Conservation (phyloP, 306 rosid species). For the Lathyrus aphaca region DNA sequence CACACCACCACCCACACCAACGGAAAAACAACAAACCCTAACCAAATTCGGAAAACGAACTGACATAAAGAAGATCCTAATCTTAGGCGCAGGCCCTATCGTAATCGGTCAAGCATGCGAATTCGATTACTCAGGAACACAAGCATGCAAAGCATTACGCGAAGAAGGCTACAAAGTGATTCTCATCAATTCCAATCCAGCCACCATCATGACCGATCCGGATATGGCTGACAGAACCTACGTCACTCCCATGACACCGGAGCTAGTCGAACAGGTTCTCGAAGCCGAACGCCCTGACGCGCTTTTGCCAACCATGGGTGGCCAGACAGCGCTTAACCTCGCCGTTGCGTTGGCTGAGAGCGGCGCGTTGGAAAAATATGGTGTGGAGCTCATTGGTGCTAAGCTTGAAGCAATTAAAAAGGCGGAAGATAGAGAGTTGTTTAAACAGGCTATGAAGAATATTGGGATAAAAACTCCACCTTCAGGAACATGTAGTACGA, state of each 20-base stretch:
- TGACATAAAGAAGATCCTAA: constrained; percentile 87
- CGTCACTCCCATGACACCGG: constrained; percentile 91
- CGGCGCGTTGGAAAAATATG: constrained; percentile 72
- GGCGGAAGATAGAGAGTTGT: constrained; percentile 88
- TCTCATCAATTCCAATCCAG: constrained; percentile 90
- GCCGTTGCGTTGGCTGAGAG: constrained; percentile 83
- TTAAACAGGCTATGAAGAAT: constrained; percentile 85
- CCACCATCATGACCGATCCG: constrained; percentile 98
- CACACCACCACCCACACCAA: not conserved
- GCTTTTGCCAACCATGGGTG: constrained; percentile 93
- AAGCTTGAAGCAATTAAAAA: constrained; percentile 91
- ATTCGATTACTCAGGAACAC: constrained; percentile 95
- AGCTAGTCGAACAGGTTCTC: constrained; percentile 78
- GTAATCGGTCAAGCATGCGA: constrained; percentile 97
- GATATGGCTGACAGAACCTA: constrained; percentile 81
- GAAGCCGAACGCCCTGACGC: constrained; percentile 91
- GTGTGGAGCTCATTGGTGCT: constrained; percentile 87
- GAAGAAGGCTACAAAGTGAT: constrained; percentile 90
- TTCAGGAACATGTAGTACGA: constrained; percentile 67
- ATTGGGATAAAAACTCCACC: constrained; percentile 89
- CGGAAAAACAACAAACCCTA: not conserved
- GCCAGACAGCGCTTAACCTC: constrained; percentile 89
- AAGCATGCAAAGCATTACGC: constrained; percentile 87
- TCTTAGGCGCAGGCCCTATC: constrained; percentile 93
- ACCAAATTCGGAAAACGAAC: constrained; percentile 62